Evolutionary conservation across 73 alveolate genomes (phyloP), one percentile per base, ranked within the genome.

Genomic region (Stentor coeruleus): DNA sequence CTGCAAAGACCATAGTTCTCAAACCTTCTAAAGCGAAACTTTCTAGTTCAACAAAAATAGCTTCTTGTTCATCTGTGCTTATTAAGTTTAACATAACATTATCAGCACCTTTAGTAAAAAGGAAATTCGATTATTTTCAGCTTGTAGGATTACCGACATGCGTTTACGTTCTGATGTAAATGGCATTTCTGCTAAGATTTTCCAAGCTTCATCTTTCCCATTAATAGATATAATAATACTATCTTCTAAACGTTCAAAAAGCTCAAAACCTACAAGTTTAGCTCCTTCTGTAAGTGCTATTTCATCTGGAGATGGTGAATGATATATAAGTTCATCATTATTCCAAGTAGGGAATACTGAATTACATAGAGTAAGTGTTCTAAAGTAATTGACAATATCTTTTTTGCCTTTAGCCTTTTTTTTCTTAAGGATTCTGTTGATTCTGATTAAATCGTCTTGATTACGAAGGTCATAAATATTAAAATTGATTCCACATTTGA

Each of bases 51-150:
- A n/a, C 38, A 38, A 38, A 14, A 6, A 31, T 75, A n/a, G 15
- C 33, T 35, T 81, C 59, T 15, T 31, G 39, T 20, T 66, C 40
- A 35, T 31, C 77, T 1, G 59, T 36, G n/a, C 66, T 38, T 36
- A 75, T 38, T 30, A 15, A 6, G 20, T 35, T 28, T 0, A 39
- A 37, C 38, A 57, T 42, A 35, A 94, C 95, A 3, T 93, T 82
- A 87, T 97, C 99, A 3, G 99, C 99, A 60, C 95, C 99, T 87
- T 97, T 97, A 30, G 92, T 89, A 76, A 60, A 60, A 60, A 60
- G 80, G 11, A 6, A 6, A 60, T 14, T 28, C 28, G 59, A 60
- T 14, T 26, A 26, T 60, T 38, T 14, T 11, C 20, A 26, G 80
- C 41, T 60, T 60, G 80, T 35, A 38, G 6, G 33, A 92, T 60